These are phyloP conservation scores for Sporothrix phasma DNA, from an alignment of 2,329 filamentous ascomycete genomes.

Conservation along the genomic window DNA sequence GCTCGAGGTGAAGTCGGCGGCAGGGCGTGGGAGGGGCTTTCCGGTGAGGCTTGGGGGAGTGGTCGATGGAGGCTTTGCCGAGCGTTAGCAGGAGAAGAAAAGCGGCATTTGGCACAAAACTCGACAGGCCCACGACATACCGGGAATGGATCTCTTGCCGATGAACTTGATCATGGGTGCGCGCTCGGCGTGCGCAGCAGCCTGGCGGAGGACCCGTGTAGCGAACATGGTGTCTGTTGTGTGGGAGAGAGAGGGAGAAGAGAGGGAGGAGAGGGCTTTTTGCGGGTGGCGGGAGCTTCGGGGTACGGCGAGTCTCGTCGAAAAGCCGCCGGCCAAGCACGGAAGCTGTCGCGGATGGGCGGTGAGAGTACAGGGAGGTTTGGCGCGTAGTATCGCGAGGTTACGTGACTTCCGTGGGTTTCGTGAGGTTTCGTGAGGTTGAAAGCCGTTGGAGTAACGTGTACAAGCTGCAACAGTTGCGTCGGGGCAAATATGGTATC, in stretches of 20 bases:
- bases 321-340: not conserved
- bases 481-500: not conserved
- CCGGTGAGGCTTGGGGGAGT: constrained; percentile 63
- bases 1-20: constrained; percentile 37
- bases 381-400: not conserved
- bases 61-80: constrained; percentile 55
- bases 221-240: constrained; percentile 39
- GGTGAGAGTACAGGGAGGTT: not conserved
- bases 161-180: constrained; percentile 53
- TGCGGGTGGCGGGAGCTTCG: not conserved
- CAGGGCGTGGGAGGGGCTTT: constrained; percentile 54
- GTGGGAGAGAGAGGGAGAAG: not conserved
- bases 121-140: constrained; percentile 30
- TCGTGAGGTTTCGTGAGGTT: not conserved
- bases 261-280: not conserved
- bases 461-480: not conserved
- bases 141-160: constrained; percentile 48
- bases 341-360: not conserved
- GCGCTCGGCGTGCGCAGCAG: constrained; percentile 49
- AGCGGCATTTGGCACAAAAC: not conserved
- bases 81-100: not conserved
- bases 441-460: not conserved
- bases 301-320: not conserved
- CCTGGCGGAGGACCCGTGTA: constrained; percentile 48
- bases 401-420: no score